phyloP scores from a whole-genome alignment of 495 filamentous ascomycete genomes.

The Hapsidospora chrysogenum region DNA sequence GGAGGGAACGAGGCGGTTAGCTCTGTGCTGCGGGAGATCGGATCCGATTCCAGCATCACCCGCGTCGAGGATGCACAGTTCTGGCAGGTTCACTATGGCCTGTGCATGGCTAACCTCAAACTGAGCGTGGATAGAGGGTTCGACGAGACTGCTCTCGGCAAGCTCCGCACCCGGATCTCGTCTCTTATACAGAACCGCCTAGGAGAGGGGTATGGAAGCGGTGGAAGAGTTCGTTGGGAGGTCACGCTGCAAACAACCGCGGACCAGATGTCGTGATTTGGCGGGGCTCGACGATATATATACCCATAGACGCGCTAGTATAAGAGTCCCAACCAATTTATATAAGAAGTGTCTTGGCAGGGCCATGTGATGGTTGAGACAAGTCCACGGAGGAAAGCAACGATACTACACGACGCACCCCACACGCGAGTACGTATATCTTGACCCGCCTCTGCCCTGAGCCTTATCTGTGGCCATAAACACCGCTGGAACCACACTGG shows the following conservation, averaged over 20 bases:
- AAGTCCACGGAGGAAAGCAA: too few species aligned
- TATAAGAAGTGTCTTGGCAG: too few species aligned
- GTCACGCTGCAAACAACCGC: slow-evolving; percentile 39
- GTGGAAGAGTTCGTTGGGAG: slow-evolving; percentile 72
- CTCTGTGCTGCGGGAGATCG: slow-evolving; percentile 70
- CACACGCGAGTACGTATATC: too few species aligned
- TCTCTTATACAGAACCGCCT: slow-evolving; percentile 71
- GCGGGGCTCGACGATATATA: too few species aligned
- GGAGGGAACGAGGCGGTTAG: slow-evolving; percentile 35
- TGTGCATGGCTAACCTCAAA: slow-evolving; percentile 91
- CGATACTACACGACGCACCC: too few species aligned
- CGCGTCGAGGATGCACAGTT: slow-evolving; percentile 78
- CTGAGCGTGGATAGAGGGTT: slow-evolving; percentile 40
- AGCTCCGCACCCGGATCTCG: slow-evolving; percentile 55
- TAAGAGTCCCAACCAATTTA: too few species aligned
- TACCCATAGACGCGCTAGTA: too few species aligned
- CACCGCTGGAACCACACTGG: too few species aligned
- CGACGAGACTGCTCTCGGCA: slow-evolving; percentile 47
- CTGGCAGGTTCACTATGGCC: slow-evolving; percentile 96
- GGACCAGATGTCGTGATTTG: too few species aligned
- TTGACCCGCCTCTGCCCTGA: too few species aligned
- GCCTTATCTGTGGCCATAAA: too few species aligned
- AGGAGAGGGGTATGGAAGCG: slow-evolving; percentile 72
- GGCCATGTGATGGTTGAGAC: too few species aligned
- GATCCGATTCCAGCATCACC: slow-evolving; percentile 56